A percentile compares a stretch with the other conserved stretches of the same genome.
phyloP scores from a whole-genome alignment of 208 protist species.

The Paratrypanosoma confusum region DNA sequence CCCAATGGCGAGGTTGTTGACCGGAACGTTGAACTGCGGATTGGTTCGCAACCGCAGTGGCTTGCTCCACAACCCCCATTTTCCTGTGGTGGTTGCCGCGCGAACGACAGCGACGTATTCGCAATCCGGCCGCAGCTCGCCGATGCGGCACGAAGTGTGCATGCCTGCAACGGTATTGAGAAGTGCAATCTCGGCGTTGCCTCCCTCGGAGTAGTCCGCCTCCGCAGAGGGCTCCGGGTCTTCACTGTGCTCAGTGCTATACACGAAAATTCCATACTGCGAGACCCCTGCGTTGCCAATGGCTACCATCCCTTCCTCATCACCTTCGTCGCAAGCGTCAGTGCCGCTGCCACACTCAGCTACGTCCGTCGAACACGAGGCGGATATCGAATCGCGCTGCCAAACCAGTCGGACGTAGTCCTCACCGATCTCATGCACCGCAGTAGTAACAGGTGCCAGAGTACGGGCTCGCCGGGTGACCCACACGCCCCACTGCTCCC shows the following conservation, averaged over 20 bases:
- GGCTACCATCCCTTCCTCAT: conserved; percentile 9
- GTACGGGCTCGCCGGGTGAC: conserved; percentile 66
- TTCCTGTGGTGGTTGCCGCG: conserved; percentile 61
- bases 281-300: conserved; percentile 19
- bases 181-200: conserved; percentile 48
- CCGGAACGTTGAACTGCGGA: conserved; percentile 75
- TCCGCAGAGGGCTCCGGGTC: conserved; percentile 24
- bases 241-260: conserved; percentile 28
- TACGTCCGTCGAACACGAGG: no score
- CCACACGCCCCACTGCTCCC: conserved; percentile 82
- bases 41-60: conserved; percentile 82
- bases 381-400: conserved; percentile 40
- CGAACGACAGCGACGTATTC: conserved; percentile 83
- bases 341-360: no score
- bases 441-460: conserved; percentile 57
- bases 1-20: conserved; percentile 79
- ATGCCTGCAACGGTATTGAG: conserved; percentile 58
- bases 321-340: conserved; percentile 11
- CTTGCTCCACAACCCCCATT: conserved; percentile 82
- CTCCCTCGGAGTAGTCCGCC: conserved; percentile 69
- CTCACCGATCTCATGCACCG: conserved; percentile 85
- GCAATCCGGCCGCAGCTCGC: conserved; percentile 66
- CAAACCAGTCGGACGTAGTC: conserved; percentile 87
- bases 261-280: conserved; percentile 76
- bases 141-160: conserved; percentile 72